Evolutionary conservation across 108 stramenopile genomes (phyloP), one percentile per base, ranked within the genome.

Genomic region (Cyclotella sp.): DNA sequence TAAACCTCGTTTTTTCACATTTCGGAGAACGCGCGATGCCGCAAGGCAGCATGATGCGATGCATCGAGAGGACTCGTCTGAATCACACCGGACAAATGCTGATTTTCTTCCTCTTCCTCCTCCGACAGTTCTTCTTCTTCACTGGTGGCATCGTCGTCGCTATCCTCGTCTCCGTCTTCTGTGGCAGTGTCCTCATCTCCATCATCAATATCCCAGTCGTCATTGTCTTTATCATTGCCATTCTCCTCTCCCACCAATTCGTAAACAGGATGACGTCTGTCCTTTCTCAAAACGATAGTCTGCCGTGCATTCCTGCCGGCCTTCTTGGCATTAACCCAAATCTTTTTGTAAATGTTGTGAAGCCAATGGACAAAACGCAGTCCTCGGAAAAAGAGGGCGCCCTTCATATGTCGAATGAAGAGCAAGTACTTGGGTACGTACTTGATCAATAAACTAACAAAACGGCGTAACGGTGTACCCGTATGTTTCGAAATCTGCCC

Each of bases 401-500:
- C 87, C 63, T 86, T 89, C 92, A 93, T 95, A 69, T 95, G 90
- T 39, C 88, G 86, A 65, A 87, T 52, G 71, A 92, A 95, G 46
- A 95, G 24, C 22, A 89, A 22, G 70, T 95, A 95, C 79, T 93
- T 95, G 7, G 94, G 94, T 55, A 93, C 70, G 73, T 95, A 95
- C 60, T 90, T 89, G 84, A 95, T 91, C 19, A 92, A 64, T 30
- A 93, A 46, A 18, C 64, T 77, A 11, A 95, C 77, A 68, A 95
- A 66, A 14, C 90, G 81, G 39, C 78, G 79, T 16, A 82, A 68
- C 9, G 79, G 68, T 19, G 83, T 85, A 10, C 91, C 90, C n/a
- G 91, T 89, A 49, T 85, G 88, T 52, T 84, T 84, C 3, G 90
- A 88, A 27, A 91, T 89, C 19, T 67, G 80, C 10, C 89, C 88